Evolutionary conservation across 1,284 basidiomycete genomes (phyloP), one percentile per base, ranked within the genome.

Genomic region (Ceraceosorus bombacis): DNA sequence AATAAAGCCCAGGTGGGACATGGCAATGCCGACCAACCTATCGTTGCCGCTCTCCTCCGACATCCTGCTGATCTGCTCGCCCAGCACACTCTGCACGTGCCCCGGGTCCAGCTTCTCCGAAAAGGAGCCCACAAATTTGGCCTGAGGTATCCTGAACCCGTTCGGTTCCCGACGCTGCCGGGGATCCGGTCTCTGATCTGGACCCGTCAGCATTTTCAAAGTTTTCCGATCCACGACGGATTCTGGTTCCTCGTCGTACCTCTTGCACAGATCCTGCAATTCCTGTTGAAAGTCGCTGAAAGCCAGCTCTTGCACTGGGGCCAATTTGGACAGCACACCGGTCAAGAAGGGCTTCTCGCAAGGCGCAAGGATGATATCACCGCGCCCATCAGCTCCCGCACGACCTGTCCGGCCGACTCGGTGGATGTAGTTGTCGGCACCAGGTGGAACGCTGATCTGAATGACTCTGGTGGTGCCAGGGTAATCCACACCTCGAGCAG

Each of bases 371-470:
- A 98, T 83, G 54, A 98, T 79, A 78, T 98, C 94, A 6, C 88
- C 90, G 59, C 91, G 85, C 0, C 89, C 89, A 36, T 79, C 78
- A 46, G 82, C 82, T 36, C 81, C 81, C 2, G 86, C 88, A 70
- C 93, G 86, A 17, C 91, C 92, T 0, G 94, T 95, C 62, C 92
- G 84, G 2, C 92, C 91, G 53, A 97, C 86, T 64, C 94, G 88
- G 74, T 96, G 92, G 55, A 94, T 82, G 78, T 98, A 98, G 70
- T 88, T 85, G 52, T 92, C 88, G 8, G 83, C 78, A 5, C 78
- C 82, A 6, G 80, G 77, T 0, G 94, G 91, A 5, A 89, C 81
- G 60, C 94, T 90, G 58, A 98, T 81, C 78, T 97, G 94, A 69
- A 98, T 90, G 58, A 97, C 89, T 38, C 93, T 86, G 0, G 91